These are phyloP conservation scores for Nicotiana noctiflora DNA, from an alignment of 257 asterid genomes.

Conservation along the genomic window DNA sequence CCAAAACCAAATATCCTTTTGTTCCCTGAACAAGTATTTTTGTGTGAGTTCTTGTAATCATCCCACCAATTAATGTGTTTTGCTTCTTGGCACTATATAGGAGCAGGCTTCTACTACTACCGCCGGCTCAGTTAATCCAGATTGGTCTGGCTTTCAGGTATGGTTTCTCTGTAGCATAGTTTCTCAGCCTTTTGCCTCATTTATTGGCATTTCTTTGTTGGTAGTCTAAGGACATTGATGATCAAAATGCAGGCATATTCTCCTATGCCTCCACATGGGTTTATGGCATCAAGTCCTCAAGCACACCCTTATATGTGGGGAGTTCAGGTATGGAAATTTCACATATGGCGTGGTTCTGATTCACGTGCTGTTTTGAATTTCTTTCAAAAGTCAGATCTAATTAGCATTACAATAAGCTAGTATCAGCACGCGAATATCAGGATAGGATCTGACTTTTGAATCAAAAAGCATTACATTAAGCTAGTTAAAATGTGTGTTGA, in stretches of 20 bases:
- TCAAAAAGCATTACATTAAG: too few relatives aligned
- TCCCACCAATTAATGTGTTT: neutral
- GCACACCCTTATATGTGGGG: constrained; percentile 98
- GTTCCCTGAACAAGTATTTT: neutral
- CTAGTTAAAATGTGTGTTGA: too few relatives aligned
- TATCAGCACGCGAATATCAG: too few relatives aligned
- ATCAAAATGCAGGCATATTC: constrained; percentile 64
- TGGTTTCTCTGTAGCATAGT: constrained; percentile 7
- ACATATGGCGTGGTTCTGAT: neutral
- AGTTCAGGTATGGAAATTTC: constrained; percentile 55
- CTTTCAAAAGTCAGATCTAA: neutral
- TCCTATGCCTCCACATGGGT: constrained; percentile 87
- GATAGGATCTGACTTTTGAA: too few relatives aligned
- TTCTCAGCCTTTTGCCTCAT: constrained; percentile 12
- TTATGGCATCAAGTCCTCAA: constrained; percentile 76
- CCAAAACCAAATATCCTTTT: neutral
- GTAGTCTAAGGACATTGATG: constrained; percentile 12
- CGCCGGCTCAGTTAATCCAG: constrained; percentile 58
- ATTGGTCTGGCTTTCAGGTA: constrained; percentile 98
- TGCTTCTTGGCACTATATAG: constrained; percentile 25
- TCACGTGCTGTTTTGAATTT: neutral
- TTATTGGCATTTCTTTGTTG: constrained; percentile 8
- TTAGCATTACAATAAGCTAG: neutral
- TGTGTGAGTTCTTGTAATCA: neutral
- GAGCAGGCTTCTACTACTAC: constrained; percentile 51